A percentile compares a stretch with the other conserved stretches of the same genome.
phyloP scores from a whole-genome alignment of 2,329 filamentous ascomycete genomes.

The Penicillium sp. region DNA sequence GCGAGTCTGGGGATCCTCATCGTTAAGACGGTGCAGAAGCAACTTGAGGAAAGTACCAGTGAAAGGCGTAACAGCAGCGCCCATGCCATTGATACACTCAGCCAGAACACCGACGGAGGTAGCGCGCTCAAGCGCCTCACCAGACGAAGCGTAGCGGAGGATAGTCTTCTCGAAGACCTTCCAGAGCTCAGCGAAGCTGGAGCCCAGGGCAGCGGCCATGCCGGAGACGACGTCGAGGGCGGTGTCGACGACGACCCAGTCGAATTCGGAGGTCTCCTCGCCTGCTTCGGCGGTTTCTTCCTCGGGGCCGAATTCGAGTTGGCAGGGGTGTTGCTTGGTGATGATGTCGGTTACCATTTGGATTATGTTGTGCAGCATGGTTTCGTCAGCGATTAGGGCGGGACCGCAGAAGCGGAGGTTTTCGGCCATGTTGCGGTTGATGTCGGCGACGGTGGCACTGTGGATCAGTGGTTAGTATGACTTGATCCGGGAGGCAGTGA shows the following conservation, averaged over 20 bases:
- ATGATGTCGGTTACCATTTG: slow-evolving; percentile 78
- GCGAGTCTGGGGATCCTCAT: slow-evolving; percentile 89
- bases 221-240: slow-evolving; percentile 89
- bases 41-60: slow-evolving; percentile 77
- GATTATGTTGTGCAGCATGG: slow-evolving; percentile 75
- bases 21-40: slow-evolving; percentile 81
- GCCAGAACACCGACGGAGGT: slow-evolving; percentile 90
- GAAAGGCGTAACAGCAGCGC: slow-evolving; percentile 76
- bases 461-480: slow-evolving; percentile 50
- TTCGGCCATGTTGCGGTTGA: slow-evolving; percentile 90
- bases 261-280: slow-evolving; percentile 87
- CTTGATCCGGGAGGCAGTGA: too few relatives aligned
- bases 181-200: slow-evolving; percentile 84
- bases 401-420: slow-evolving; percentile 91
- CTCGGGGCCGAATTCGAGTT: slow-evolving; percentile 83
- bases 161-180: slow-evolving; percentile 94
- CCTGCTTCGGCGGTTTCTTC: slow-evolving; percentile 75
- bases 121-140: slow-evolving; percentile 83
- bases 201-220: slow-evolving; percentile 78
- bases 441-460: slow-evolving; percentile 87
- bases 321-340: slow-evolving; percentile 88
- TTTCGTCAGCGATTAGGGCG: slow-evolving; percentile 74
- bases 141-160: slow-evolving; percentile 83
- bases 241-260: slow-evolving; percentile 96
- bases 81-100: slow-evolving; percentile 87